Conservation (phyloP, 768 basidiomycete genomes). For the Suillus ampliporus region DNA sequence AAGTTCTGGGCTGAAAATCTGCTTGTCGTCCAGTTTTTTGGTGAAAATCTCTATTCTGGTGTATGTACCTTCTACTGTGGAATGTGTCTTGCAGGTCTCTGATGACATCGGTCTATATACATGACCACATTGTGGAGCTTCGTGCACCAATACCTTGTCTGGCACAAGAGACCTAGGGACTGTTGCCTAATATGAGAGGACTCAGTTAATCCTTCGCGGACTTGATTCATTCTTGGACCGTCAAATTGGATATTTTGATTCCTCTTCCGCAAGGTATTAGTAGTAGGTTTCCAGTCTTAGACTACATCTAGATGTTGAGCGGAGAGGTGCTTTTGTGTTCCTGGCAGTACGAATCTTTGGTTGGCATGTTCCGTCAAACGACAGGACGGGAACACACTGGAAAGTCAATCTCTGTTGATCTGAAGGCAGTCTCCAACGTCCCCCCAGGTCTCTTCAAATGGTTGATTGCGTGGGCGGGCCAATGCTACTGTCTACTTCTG, state of each 20-base stretch:
- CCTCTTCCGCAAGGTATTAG: conserved; percentile 2
- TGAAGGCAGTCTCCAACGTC: background rate
- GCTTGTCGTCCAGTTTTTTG: background rate
- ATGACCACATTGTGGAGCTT: background rate
- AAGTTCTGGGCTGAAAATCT: background rate
- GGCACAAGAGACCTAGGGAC: background rate
- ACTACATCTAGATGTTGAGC: background rate
- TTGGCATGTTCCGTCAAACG: background rate
- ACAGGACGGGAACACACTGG: background rate
- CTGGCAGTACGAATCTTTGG: background rate
- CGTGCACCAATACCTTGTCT: background rate
- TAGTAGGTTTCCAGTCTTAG: background rate
- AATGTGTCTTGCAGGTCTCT: background rate
- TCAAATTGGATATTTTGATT: background rate
- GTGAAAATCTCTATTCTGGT: background rate
- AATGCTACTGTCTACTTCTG: background rate
- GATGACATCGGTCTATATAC: background rate
- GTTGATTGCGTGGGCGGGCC: background rate
- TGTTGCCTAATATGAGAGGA: background rate
- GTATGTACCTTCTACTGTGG: background rate
- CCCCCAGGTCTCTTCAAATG: background rate
- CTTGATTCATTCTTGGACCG: background rate
- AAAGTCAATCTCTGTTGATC: background rate
- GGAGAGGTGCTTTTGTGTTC: background rate
- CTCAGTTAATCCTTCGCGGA: background rate